Conservation (phyloP, 495 filamentous ascomycete genomes). For the Aspergillus heteromorphus region DNA sequence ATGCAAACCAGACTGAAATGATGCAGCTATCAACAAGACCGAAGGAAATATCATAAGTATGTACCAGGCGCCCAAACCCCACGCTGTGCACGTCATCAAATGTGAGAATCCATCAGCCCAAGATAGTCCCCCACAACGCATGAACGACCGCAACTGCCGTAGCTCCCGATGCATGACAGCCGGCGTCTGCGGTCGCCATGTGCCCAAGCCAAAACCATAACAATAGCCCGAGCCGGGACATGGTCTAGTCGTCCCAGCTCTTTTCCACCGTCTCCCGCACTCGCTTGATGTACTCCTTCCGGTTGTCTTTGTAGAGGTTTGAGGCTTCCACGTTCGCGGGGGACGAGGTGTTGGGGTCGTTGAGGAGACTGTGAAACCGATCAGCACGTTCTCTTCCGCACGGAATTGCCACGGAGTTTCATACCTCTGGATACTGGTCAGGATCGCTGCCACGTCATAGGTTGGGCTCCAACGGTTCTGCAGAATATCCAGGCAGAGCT, state of each 20-base stretch:
- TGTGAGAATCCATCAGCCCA: constrained; percentile 9
- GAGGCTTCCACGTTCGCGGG: constrained; percentile 98
- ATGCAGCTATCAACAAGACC: constrained; percentile 22
- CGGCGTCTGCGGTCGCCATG: constrained; percentile 4
- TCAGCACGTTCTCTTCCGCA: not conserved
- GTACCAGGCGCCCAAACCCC: constrained; percentile 41
- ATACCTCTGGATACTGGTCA: constrained; percentile 97
- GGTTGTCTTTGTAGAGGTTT: constrained; percentile 97
- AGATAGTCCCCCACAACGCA: constrained; percentile 3
- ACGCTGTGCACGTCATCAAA: constrained; percentile 42
- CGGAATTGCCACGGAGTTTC: constrained; percentile 1
- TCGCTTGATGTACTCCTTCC: constrained; percentile 90
- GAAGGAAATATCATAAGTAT: constrained; percentile 14
- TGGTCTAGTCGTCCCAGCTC: constrained; percentile 92
- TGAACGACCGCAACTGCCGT: not conserved
- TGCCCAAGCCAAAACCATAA: not conserved
- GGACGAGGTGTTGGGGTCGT: constrained; percentile 95
- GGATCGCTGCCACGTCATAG: constrained; percentile 93
- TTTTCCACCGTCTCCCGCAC: constrained; percentile 97
- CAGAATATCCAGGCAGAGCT: constrained; percentile 93
- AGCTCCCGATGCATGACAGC: not conserved
- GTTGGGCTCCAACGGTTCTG: constrained; percentile 99
- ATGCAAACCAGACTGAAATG: constrained; percentile 11
- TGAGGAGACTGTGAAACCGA: constrained; percentile 64
- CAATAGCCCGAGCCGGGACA: not conserved